Conservation (phyloP, 2,329 filamentous ascomycete species). For the Pseudocercospora fijiensis region DNA sequence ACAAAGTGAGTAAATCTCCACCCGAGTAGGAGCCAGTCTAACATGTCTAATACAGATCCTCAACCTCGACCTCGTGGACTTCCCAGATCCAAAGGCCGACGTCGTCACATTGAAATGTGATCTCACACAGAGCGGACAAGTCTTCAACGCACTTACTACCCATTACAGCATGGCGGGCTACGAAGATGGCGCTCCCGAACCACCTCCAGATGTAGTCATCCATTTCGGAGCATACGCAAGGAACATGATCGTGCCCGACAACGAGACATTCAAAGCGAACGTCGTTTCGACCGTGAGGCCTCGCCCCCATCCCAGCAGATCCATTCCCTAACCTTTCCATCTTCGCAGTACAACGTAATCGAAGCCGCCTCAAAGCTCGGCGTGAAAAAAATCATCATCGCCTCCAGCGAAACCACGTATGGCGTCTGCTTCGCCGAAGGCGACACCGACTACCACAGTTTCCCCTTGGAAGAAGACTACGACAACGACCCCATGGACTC, state of each 20-base stretch:
- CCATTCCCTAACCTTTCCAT: not conserved
- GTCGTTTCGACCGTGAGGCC: slow-evolving; percentile 59
- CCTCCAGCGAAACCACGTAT: slow-evolving; percentile 60
- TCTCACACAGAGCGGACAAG: slow-evolving; percentile 56
- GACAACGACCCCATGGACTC: slow-evolving; percentile 62
- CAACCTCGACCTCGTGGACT: slow-evolving; percentile 55
- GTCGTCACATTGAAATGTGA: slow-evolving; percentile 58
- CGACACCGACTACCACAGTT: slow-evolving; percentile 55
- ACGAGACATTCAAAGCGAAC: slow-evolving; percentile 59
- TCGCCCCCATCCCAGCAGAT: not conserved
- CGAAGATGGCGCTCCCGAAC: slow-evolving; percentile 44
- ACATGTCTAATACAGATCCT: slow-evolving; percentile 40
- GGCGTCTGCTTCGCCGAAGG: slow-evolving; percentile 63
- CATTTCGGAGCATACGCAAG: slow-evolving; percentile 61
- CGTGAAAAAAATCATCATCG: slow-evolving; percentile 62
- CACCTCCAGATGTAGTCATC: slow-evolving; percentile 59
- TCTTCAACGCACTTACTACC: slow-evolving; percentile 56
- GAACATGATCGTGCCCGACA: slow-evolving; percentile 62
- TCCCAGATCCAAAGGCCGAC: slow-evolving; percentile 39
- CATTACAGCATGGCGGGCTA: slow-evolving; percentile 57
- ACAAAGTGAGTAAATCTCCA: slow-evolving; percentile 37
- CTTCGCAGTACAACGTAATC: slow-evolving; percentile 44
- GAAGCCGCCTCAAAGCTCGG: slow-evolving; percentile 63
- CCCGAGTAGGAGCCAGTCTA: not conserved
- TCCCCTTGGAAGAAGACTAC: slow-evolving; percentile 60